phyloP scores from a whole-genome alignment of 768 basidiomycete species.

The Coprinopsis marcescibilis region DNA sequence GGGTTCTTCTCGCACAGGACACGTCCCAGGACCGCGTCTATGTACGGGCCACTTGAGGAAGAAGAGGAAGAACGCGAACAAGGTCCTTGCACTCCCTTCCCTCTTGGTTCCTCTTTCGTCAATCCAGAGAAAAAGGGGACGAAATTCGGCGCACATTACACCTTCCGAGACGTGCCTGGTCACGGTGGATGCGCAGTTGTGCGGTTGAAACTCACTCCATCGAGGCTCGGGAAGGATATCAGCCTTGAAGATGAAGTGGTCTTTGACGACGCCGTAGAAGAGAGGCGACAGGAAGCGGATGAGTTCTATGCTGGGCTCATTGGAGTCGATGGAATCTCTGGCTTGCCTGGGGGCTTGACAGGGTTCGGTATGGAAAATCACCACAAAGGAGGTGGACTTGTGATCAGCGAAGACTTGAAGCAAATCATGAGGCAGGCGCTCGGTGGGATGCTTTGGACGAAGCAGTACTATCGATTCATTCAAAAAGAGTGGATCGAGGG shows the following conservation, averaged over 20 bases:
- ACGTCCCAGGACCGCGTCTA: constrained; percentile 43
- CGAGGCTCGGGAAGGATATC: constrained; percentile 66
- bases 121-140: constrained; percentile 87
- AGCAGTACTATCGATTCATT: constrained; percentile 94
- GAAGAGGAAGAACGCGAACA: constrained; percentile 37
- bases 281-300: constrained; percentile 87
- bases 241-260: constrained; percentile 79
- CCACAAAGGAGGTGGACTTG: background rate
- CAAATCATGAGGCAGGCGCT: constrained; percentile 97
- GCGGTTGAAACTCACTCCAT: constrained; percentile 85
- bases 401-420: constrained; percentile 83
- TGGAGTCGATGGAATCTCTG: constrained; percentile 52
- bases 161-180: constrained; percentile 80
- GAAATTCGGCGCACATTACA: constrained; percentile 90
- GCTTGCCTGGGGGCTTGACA: background rate
- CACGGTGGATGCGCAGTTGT: constrained; percentile 94
- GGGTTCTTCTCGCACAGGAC: constrained; percentile 44
- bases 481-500: constrained; percentile 97
- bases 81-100: constrained; percentile 58
- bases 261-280: constrained; percentile 88
- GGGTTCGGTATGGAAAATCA: background rate
- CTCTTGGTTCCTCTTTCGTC: constrained; percentile 53
- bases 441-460: constrained; percentile 97
- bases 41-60: constrained; percentile 23
- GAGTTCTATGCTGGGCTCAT: constrained; percentile 83